These are phyloP conservation scores for Beauveria pseudobassiana DNA, from an alignment of 2,329 filamentous ascomycete genomes.

Conservation along the genomic window DNA sequence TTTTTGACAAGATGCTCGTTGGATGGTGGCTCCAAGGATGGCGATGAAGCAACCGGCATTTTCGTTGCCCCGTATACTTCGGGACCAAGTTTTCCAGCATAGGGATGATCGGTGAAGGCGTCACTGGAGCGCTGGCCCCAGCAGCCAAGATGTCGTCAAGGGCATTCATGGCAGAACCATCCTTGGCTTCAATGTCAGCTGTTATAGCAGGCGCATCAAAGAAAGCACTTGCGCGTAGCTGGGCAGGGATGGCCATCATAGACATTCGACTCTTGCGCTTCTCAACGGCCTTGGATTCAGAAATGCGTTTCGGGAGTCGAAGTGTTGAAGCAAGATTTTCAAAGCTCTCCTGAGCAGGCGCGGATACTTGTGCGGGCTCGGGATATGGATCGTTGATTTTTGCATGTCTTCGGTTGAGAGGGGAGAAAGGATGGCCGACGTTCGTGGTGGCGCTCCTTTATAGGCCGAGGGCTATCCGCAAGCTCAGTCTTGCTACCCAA, in stretches of 20 bases:
- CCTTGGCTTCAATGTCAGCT: conserved; percentile 51
- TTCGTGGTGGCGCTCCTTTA: conserved; percentile 34
- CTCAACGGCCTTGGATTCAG: conserved; percentile 22
- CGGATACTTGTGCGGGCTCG: not conserved
- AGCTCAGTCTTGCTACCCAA: conserved; percentile 13
- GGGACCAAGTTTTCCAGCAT: conserved; percentile 65
- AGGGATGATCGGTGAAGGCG: conserved; percentile 85
- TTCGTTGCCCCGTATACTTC: conserved; percentile 64
- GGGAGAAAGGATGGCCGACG: conserved; percentile 9
- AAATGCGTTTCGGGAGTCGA: conserved; percentile 27
- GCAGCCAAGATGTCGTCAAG: conserved; percentile 89
- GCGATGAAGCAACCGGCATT: conserved; percentile 30
- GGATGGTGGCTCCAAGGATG: conserved; percentile 18
- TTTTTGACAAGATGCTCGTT: conserved; percentile 30
- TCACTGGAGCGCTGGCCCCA: conserved; percentile 76
- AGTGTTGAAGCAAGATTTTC: conserved; percentile 17
- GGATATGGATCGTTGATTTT: not conserved
- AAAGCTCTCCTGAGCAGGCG: conserved; percentile 3
- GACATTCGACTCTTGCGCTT: conserved; percentile 28
- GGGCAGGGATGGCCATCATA: conserved; percentile 55
- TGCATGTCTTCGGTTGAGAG: conserved; percentile 8
- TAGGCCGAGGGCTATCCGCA: conserved; percentile 26
- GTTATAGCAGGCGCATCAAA: conserved; percentile 63
- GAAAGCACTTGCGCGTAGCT: conserved; percentile 83
- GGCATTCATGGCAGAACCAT: conserved; percentile 79